Conservation (phyloP, 257 asterid species). For the Cordia subcordata region DNA sequence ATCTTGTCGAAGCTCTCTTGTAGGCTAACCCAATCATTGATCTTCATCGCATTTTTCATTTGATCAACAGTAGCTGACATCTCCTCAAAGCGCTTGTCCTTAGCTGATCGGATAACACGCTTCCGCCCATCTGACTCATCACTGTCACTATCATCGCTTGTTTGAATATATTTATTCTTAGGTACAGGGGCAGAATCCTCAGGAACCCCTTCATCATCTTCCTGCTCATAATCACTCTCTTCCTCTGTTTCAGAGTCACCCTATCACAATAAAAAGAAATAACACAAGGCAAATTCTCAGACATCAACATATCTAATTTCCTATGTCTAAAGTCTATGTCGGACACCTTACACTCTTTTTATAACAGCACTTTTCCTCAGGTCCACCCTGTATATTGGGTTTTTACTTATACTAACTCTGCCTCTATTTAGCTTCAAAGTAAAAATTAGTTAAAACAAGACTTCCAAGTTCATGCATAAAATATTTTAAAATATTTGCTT, state of each 20-base stretch:
- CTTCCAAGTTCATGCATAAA: too few species aligned
- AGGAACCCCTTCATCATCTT: constrained; percentile 28
- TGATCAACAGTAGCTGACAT: constrained; percentile 78
- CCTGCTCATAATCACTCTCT: constrained; percentile 35
- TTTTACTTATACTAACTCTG: too few species aligned
- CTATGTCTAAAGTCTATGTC: too few species aligned
- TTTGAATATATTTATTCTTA: constrained; percentile 39
- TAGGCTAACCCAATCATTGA: constrained; percentile 87
- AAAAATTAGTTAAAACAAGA: too few species aligned
- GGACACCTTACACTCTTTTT: too few species aligned
- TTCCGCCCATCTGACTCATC: constrained; percentile 60
- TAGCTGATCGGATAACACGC: constrained; percentile 71
- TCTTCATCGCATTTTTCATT: constrained; percentile 93
- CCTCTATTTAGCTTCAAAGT: too few species aligned
- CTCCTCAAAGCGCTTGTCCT: constrained; percentile 86
- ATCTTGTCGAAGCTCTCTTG: constrained; percentile 95
- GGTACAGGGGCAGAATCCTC: constrained; percentile 27
- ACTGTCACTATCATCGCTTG: constrained; percentile 45
- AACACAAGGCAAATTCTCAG: background rate
- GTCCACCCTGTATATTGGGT: too few species aligned
- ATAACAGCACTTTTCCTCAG: too few species aligned
- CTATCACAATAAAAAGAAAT: constrained; percentile 14
- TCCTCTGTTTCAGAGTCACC: constrained; percentile 64
- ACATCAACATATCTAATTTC: background rate
- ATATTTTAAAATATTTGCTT: too few species aligned